phyloP scores from a whole-genome alignment of 495 filamentous ascomycete genomes.

The Penicillium canescens region DNA sequence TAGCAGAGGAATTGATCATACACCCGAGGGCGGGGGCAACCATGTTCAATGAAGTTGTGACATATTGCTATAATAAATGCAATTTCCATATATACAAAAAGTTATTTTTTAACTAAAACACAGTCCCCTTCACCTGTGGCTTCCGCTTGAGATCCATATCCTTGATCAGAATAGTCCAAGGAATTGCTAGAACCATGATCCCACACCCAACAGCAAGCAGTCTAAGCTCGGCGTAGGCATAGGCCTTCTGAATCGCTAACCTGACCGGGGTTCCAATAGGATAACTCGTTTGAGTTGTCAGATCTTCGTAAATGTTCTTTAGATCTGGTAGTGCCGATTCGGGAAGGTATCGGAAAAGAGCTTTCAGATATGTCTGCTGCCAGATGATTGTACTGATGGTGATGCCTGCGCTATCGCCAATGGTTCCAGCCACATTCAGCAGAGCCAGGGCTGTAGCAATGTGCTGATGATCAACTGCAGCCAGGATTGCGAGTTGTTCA shows the following conservation, averaged over 20 bases:
- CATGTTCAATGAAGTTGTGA: too few relatives aligned
- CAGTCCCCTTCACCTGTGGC: constrained; percentile 28
- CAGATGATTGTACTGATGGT: constrained; percentile 63
- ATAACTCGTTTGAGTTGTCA: constrained; percentile 51
- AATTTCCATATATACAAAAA: too few relatives aligned
- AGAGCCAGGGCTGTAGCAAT: constrained; percentile 64
- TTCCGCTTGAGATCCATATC: constrained; percentile 54
- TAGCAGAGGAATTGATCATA: too few relatives aligned
- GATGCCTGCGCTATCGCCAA: constrained; percentile 65
- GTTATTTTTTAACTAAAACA: constrained; percentile 1
- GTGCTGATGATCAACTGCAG: constrained; percentile 59
- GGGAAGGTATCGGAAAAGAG: constrained; percentile 56
- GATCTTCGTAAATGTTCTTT: constrained; percentile 48
- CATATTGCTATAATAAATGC: too few relatives aligned
- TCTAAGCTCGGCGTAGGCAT: constrained; percentile 51
- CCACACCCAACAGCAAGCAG: constrained; percentile 50
- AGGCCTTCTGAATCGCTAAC: constrained; percentile 52
- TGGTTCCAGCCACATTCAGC: constrained; percentile 54
- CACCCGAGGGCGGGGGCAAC: too few relatives aligned
- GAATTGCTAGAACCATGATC: constrained; percentile 44
- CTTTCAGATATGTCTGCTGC: constrained; percentile 55
- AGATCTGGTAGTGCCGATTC: constrained; percentile 33
- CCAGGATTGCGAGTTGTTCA: constrained; percentile 65
- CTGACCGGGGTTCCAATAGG: constrained; percentile 44
- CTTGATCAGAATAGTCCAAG: constrained; percentile 44